Conservation (phyloP, 148 eudicot genomes). For the Cornus kousa region DNA sequence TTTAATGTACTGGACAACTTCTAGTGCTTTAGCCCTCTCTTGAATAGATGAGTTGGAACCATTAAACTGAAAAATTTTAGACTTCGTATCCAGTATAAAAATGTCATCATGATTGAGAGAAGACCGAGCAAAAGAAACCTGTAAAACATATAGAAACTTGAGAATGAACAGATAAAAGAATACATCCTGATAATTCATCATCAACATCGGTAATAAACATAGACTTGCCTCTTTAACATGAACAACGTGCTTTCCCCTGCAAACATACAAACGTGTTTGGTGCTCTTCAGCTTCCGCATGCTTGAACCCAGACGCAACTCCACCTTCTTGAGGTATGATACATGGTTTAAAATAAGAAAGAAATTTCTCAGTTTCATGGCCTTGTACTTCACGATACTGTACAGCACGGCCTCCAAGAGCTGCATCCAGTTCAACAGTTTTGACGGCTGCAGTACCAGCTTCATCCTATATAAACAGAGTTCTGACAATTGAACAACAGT, state of each 20-base stretch:
- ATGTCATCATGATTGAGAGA: slow-evolving; percentile 95
- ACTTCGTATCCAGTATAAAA: slow-evolving; percentile 85
- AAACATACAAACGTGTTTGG: slow-evolving; percentile 63
- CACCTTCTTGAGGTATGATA: slow-evolving; percentile 93
- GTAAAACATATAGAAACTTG: slow-evolving; percentile 18
- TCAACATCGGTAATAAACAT: slow-evolving; percentile 10
- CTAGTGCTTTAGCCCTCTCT: slow-evolving; percentile 98
- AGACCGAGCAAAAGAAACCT: slow-evolving; percentile 94
- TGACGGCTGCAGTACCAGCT: slow-evolving; percentile 87
- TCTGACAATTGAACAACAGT: slow-evolving; percentile 17
- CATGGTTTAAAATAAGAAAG: slow-evolving; percentile 98
- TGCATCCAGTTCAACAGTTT: slow-evolving; percentile 92
- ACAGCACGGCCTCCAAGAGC: slow-evolving; percentile 97
- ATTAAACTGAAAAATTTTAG: slow-evolving; percentile 88
- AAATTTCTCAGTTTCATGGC: slow-evolving; percentile 97
- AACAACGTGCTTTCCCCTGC: slow-evolving; percentile 95
- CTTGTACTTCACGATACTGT: slow-evolving; percentile 95
- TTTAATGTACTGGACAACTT: slow-evolving; percentile 91
- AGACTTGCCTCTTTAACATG: slow-evolving; percentile 81
- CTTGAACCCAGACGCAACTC: slow-evolving; percentile 78
- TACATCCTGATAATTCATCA: not conserved
- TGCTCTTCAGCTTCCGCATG: slow-evolving; percentile 73
- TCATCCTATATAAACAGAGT: slow-evolving; percentile 62
- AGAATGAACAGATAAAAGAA: not conserved
- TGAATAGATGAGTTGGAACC: slow-evolving; percentile 93